phyloP scores from a whole-genome alignment of 441 rosid genomes.

The Omphalea diandra region DNA sequence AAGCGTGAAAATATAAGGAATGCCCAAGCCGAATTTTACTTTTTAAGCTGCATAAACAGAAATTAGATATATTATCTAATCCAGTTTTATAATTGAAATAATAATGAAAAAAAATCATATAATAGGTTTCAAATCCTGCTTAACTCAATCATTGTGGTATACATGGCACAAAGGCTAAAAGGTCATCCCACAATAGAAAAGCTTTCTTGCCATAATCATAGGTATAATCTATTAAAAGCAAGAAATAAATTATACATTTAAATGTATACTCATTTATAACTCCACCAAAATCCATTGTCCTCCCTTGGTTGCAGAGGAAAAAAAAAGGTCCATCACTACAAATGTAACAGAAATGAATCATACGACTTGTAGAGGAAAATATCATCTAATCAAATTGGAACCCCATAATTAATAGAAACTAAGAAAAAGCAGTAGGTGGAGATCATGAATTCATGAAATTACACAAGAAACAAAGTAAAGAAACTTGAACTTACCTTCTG shows the following conservation, averaged over 20 bases:
- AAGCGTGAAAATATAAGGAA: slow-evolving; percentile 61
- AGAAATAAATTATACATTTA: too few species aligned
- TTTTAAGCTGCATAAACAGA: slow-evolving; percentile 51
- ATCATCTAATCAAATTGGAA: background rate
- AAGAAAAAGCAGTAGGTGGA: background rate
- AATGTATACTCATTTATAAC: too few species aligned
- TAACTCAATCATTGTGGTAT: background rate
- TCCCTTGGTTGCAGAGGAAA: too few species aligned
- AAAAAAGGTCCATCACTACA: too few species aligned
- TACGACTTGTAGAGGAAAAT: too few species aligned
- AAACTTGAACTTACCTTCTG: slow-evolving; percentile 66
- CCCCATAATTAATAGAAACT: background rate
- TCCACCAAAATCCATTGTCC: too few species aligned
- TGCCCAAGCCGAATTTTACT: slow-evolving; percentile 68
- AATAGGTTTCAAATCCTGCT: background rate
- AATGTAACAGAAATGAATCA: background rate
- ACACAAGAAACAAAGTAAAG: slow-evolving; percentile 6
- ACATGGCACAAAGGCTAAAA: background rate
- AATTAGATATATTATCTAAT: background rate
- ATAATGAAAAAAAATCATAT: background rate
- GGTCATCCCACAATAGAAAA: background rate
- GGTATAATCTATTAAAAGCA: too few species aligned
- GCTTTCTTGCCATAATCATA: background rate
- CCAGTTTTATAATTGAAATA: background rate
- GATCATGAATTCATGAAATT: background rate